Evolutionary conservation across 2,329 filamentous ascomycete species (phyloP).

Genomic region (Microsporum canis): DNA sequence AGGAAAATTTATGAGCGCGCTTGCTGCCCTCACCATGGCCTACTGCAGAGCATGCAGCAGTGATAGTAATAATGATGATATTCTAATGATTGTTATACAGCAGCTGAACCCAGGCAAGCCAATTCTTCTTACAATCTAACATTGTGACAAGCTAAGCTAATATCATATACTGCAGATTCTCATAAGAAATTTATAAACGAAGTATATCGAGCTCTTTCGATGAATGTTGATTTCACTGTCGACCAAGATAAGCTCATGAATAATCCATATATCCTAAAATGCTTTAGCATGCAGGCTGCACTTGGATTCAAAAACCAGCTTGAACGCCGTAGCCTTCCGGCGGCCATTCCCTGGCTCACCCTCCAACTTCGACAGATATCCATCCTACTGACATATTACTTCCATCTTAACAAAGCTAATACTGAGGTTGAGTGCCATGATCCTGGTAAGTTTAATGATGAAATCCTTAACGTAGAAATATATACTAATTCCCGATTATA

Average conservation of each 20-base stretch:
- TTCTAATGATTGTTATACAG: slow-evolving; percentile 55
- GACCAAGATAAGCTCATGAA: slow-evolving; percentile 65
- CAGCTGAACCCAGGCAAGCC: slow-evolving; percentile 33
- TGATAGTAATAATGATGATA: slow-evolving; percentile 53
- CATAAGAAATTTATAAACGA: slow-evolving; percentile 53
- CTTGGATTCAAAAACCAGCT: slow-evolving; percentile 60
- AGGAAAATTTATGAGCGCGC: slow-evolving; percentile 40
- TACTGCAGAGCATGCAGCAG: slow-evolving; percentile 40
- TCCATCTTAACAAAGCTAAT: slow-evolving; percentile 49
- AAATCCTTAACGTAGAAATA: neutral
- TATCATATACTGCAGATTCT: slow-evolving; percentile 38
- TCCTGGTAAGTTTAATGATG: slow-evolving; percentile 37
- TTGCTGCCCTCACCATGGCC: slow-evolving; percentile 50
- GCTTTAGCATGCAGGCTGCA: slow-evolving; percentile 66
- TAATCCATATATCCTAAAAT: slow-evolving; percentile 61
- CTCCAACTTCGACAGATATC: slow-evolving; percentile 61
- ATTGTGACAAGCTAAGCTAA: neutral
- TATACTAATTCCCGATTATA: slow-evolving; percentile 18
- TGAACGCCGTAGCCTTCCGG: slow-evolving; percentile 51
- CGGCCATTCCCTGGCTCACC: slow-evolving; percentile 63
- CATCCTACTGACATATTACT: slow-evolving; percentile 52
- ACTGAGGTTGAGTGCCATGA: slow-evolving; percentile 41
- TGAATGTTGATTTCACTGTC: slow-evolving; percentile 70
- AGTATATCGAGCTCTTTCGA: slow-evolving; percentile 56
- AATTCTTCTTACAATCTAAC: neutral